Percentiles rank a stretch among this genome's conserved stretches.
Evolutionary conservation across 768 basidiomycete species (phyloP).

Genomic region (Agaricus bisporus): DNA sequence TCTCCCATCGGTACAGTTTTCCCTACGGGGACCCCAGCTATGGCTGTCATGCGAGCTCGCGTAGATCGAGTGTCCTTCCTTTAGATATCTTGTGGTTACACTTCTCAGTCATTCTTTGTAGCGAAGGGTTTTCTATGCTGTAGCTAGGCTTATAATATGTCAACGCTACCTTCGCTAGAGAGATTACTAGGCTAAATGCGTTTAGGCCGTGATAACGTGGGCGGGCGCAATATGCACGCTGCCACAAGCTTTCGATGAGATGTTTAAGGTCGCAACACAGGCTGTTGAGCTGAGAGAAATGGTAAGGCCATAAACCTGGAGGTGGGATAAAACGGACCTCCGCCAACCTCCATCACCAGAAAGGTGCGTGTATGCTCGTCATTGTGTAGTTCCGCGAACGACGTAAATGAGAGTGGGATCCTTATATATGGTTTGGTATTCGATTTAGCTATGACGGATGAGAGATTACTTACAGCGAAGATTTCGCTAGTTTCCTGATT

Average conservation of each 20-base stretch:
- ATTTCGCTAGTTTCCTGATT: constrained; percentile 46
- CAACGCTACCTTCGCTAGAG: no score
- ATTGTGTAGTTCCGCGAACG: constrained; percentile 65
- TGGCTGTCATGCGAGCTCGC: no score
- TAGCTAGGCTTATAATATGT: no score
- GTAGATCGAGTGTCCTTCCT: no score
- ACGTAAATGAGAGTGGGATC: constrained; percentile 67
- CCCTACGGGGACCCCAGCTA: no score
- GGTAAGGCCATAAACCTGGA: not conserved
- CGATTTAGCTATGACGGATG: not conserved
- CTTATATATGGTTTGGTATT: constrained; percentile 19
- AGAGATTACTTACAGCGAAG: constrained; percentile 38
- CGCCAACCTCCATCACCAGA: constrained; percentile 75
- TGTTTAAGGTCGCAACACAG: constrained; percentile 55
- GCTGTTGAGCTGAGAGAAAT: constrained; percentile 43
- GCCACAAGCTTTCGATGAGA: constrained; percentile 51
- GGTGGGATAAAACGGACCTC: constrained; percentile 41
- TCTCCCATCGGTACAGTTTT: no score
- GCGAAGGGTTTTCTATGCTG: no score
- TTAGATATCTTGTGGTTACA: no score
- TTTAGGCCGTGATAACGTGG: no score
- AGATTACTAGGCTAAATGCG: no score
- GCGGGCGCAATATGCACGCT: constrained; percentile 71
- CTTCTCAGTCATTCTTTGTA: no score
- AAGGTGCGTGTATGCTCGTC: constrained; percentile 81